These are phyloP conservation scores for Neurospora sp. DNA, from an alignment of 495 filamentous ascomycete species.

Conservation along the genomic window DNA sequence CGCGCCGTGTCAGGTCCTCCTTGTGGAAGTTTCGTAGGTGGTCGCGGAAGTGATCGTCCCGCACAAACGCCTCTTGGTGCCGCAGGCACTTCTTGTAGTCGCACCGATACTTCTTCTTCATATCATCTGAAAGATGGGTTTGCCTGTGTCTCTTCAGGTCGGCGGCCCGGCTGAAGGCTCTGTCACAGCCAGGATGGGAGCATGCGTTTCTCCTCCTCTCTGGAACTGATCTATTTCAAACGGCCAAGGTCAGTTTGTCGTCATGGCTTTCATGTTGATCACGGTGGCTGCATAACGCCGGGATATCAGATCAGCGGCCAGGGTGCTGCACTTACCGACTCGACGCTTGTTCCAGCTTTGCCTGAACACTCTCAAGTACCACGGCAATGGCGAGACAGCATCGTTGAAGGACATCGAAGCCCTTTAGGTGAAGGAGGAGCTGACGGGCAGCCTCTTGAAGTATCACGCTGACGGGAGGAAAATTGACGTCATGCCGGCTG, in stretches of 20 bases:
- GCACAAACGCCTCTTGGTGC: constrained; percentile 25
- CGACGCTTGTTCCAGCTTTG: not conserved
- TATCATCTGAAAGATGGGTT: constrained; percentile 22
- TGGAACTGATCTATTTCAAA: not conserved
- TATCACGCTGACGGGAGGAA: not conserved
- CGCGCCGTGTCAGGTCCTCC: constrained; percentile 35
- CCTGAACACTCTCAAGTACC: not conserved
- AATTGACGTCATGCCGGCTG: not conserved
- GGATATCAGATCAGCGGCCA: not conserved
- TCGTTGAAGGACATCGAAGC: constrained; percentile 3
- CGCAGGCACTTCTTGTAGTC: constrained; percentile 33
- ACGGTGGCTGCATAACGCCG: not conserved
- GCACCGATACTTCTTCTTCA: constrained; percentile 31
- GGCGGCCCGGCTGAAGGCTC: constrained; percentile 33
- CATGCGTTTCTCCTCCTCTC: constrained; percentile 16
- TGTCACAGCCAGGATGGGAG: constrained; percentile 18
- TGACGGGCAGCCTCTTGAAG: constrained; percentile 15
- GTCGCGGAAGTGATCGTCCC: constrained; percentile 39
- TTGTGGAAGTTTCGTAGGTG: constrained; percentile 40
- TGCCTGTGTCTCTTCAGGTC: constrained; percentile 38
- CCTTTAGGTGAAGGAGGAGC: constrained; percentile 6
- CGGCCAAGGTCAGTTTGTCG: not conserved
- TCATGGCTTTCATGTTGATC: not conserved
- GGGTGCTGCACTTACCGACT: not conserved
- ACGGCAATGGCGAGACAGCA: constrained; percentile 7